These are phyloP conservation scores for Blastocystis sp. DNA, from an alignment of 352 stramenopile species.

Conservation along the genomic window DNA sequence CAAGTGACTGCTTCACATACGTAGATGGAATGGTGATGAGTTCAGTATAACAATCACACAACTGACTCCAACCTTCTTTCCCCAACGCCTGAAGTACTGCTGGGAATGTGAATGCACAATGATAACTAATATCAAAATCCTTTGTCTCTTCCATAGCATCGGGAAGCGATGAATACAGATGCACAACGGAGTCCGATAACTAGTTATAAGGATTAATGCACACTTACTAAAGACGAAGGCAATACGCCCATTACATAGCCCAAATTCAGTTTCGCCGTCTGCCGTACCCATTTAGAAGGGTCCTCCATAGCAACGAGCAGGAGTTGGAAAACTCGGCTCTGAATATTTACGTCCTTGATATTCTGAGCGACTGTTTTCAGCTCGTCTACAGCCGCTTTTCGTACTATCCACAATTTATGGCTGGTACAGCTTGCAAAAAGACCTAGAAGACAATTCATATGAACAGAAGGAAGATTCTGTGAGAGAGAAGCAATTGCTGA, in stretches of 20 bases:
- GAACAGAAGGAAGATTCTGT: background rate
- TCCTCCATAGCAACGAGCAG: background rate
- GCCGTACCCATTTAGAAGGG: slow-evolving; percentile 9
- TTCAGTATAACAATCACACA: background rate
- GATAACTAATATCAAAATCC: background rate
- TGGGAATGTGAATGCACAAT: slow-evolving; percentile 24
- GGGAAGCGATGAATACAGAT: background rate
- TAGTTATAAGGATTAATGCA: background rate
- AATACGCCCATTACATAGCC: background rate
- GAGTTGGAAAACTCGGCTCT: background rate
- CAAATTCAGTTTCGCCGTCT: background rate
- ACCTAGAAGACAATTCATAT: background rate
- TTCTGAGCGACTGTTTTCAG: background rate
- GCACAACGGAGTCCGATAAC: background rate
- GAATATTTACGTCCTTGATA: background rate
- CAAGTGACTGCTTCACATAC: background rate
- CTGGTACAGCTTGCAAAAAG: background rate
- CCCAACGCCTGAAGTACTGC: background rate
- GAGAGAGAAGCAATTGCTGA: background rate
- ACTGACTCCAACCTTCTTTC: background rate
- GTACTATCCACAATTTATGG: slow-evolving; percentile 10
- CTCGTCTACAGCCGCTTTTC: background rate
- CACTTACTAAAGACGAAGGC: background rate
- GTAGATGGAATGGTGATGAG: background rate
- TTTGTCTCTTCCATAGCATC: slow-evolving; percentile 16